Evolutionary conservation across 495 filamentous ascomycete species (phyloP), one percentile per base, ranked within the genome.

Genomic region (Aspergillus kassunensis): DNA sequence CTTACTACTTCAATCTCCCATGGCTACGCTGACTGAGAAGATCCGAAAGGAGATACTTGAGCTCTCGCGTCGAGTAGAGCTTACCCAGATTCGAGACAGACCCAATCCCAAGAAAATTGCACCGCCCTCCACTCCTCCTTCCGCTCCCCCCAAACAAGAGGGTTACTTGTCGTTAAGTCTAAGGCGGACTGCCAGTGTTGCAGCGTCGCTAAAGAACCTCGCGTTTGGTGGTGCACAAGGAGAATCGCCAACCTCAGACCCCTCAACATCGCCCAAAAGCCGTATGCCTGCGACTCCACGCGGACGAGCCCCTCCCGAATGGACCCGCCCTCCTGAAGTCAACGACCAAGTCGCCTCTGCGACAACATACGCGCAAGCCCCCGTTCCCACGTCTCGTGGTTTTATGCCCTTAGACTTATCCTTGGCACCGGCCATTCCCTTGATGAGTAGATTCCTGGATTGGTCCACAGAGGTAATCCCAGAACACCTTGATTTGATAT

Each of bases 401-500:
- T 97, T 88, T 61, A 72, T 79, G 51, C 73, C 83, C 31, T 81
- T 81, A 47, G 78, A 80, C 49, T 58, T 77, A 21, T 71, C 77
- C 2, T 64, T 79, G 50, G 37, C 68, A 21, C 85, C 87, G 13
- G 62, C 62, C 20, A 75, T 97, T 18, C 92, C 93, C 1, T 53
- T 98, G 19, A 77, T 78, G 41, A 95, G 89, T 62, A 83, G 80
- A 18, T 97, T 97, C 70, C 74, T 95, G 56, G 89, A 95, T 50
- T 99, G 90, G 89, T 95, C 91, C 0, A 91, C 90, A 55, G 92
- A 97, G 77, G 80, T 83, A 76, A 68, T 60, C 27, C 42, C 54
- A 54, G 45, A 58, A 49, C 48, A 60, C 40, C 30, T 63, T 51
- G 37, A 51, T 53, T 44, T 57, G 19, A 44, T 57, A 21, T 52